Evolutionary conservation across 2,329 filamentous ascomycete genomes (phyloP), one percentile per base, ranked within the genome.

Genomic region (Fusarium agapanthi): DNA sequence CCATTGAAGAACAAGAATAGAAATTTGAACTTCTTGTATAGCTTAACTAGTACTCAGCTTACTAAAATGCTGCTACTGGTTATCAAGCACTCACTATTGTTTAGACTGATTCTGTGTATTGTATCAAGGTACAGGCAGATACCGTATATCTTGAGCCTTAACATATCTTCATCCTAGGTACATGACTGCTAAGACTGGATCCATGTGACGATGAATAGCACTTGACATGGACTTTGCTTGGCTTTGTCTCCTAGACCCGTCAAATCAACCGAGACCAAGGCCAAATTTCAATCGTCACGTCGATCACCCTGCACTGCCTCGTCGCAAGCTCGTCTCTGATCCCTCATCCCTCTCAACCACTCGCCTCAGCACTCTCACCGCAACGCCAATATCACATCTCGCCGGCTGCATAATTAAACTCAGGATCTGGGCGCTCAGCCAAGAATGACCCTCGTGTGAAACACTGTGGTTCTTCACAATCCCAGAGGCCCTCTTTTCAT

Each of bases 231-330:
- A 55, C 53, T 47, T 51, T 37, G 24, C 43, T 53, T 65, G 41
- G 44, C 32, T 35, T 40, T 18, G 48, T 50, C 44, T 58, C 30
- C 56, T 61, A 54, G 60, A 45, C 61, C 57, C 58, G 30, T 40
- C 61, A 50, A 71, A 45, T 54, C 47, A 32, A 48, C 58, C 68
- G 56, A 69, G 65, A 48, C 51, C 51, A 51, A 28, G 60, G 57
- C 38, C 66, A 77, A 77, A 79, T 79, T 79, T 78, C 71, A 77
- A 79, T 79, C 75, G 75, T 66, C 77, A 69, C 57, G 64, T 64
- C 45, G 75, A 77, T 78, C 76, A 34, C 41, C 63, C 30, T 60
- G 53, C 43, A 70, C 44, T 57, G 44, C 43, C 55, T 65, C 35
- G 20, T 26, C 24, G 14, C 50, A 53, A 53, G 34, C 24, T 53